Evolutionary conservation across 2,329 filamentous ascomycete genomes (phyloP), one percentile per base, ranked within the genome.

Genomic region (Penicillium sp.): DNA sequence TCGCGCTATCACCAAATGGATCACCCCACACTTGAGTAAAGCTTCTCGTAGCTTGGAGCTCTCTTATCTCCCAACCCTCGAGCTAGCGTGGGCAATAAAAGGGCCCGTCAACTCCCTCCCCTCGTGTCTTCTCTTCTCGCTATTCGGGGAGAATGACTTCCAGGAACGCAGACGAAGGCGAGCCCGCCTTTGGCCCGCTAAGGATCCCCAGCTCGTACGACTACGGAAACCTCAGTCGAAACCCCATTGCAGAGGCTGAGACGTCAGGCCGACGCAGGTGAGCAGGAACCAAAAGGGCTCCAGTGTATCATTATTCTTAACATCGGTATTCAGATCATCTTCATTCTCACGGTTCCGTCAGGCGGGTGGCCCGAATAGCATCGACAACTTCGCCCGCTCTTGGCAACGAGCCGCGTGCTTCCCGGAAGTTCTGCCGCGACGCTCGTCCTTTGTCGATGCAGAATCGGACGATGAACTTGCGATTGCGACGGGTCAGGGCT

Each of bases 371-470:
- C 88, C 92, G 55, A 97, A 97, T 78, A 95, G 90, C 72, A 89
- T 97, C 64, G 88, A 94, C 66, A 96, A 92, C 65, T 97, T 97
- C 69, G 90, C 92, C 37, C 84, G 89, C 54, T 96, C 90, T 63
- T 96, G 91, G 89, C 90, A 93, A 73, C 86, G 93, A 69, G 93
- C 93, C 30, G 91, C 91, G 21, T 87, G 83, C 51, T 97, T 97
- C 72, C 83, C 85, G 58, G 92, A 97, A 70, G 90, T 96, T 61
- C 87, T 94, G 27, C 90, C 91, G 4, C 86, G 89, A 49, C 84
- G 86, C 13, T 85, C 86, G 12, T 87, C 89, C 27, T 91, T 96
- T 68, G 79, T 90, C 46, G 82, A 85, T 56, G 80, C 81, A 2
- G 72, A 74, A 23, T 64, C 69, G 4, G 78, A 83, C 17, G 73